Evolutionary conservation across 2,329 filamentous ascomycete genomes (phyloP).

Genomic region (Chaetomiaceae sp.): DNA sequence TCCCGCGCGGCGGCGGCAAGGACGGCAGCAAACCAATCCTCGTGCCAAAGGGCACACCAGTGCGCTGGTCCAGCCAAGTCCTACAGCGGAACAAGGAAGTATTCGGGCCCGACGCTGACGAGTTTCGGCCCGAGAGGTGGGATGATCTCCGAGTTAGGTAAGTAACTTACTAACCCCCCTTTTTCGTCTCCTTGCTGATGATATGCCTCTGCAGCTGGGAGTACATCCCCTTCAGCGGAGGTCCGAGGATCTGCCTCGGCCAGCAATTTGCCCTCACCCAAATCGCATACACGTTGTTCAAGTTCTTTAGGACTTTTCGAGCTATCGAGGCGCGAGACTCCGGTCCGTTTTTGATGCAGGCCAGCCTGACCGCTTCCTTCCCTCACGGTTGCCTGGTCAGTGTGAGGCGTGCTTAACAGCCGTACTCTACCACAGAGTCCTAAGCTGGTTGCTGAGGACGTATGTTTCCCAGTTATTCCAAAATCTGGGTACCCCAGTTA

Average conservation of each 20-base stretch:
- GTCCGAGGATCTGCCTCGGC: slow-evolving; percentile 43
- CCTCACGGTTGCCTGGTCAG: slow-evolving; percentile 24
- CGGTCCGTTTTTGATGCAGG: slow-evolving; percentile 13
- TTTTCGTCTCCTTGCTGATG: neutral
- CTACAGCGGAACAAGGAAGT: slow-evolving; percentile 40
- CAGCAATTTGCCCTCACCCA: slow-evolving; percentile 43
- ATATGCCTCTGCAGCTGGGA: slow-evolving; percentile 31
- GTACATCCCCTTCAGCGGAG: slow-evolving; percentile 43
- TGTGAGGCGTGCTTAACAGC: slow-evolving; percentile 20
- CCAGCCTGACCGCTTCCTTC: slow-evolving; percentile 22
- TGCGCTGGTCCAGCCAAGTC: slow-evolving; percentile 35
- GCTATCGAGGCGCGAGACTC: slow-evolving; percentile 27
- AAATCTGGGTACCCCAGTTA: too few relatives aligned
- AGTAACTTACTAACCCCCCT: neutral
- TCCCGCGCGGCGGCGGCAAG: slow-evolving; percentile 40
- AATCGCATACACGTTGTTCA: slow-evolving; percentile 36
- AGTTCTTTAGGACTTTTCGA: slow-evolving; percentile 33
- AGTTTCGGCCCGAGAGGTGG: slow-evolving; percentile 46
- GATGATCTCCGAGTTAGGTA: slow-evolving; percentile 31
- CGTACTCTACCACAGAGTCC: too few relatives aligned
- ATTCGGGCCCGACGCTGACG: slow-evolving; percentile 41
- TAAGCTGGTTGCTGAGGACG: too few relatives aligned
- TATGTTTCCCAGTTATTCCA: too few relatives aligned
- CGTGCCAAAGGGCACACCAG: slow-evolving; percentile 35
- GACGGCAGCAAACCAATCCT: slow-evolving; percentile 38